These are phyloP conservation scores for Alloascoidea hylecoeti DNA, from an alignment of 805 yeast genomes.

Conservation along the genomic window DNA sequence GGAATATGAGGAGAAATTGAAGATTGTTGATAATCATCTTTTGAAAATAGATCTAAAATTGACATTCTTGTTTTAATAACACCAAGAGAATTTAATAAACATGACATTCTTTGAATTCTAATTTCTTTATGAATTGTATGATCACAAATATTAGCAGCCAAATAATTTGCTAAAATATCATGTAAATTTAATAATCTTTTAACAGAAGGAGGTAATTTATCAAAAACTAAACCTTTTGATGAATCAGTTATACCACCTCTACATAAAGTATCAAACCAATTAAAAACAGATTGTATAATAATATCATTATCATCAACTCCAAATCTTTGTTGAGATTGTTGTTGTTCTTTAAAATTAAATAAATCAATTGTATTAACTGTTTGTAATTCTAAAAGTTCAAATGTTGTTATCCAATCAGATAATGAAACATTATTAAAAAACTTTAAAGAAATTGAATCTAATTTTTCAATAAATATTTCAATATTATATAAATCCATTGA, in stretches of 20 bases:
- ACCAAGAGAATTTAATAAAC: slow-evolving; percentile 51
- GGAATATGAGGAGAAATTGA: slow-evolving; percentile 46
- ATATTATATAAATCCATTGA: slow-evolving; percentile 25
- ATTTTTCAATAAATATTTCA: slow-evolving; percentile 43
- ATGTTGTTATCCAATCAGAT: slow-evolving; percentile 69
- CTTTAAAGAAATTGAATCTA: slow-evolving; percentile 48
- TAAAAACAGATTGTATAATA: slow-evolving; percentile 51
- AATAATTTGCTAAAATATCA: slow-evolving; percentile 45
- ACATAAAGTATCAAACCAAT: slow-evolving; percentile 49
- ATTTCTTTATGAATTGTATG: slow-evolving; percentile 38
- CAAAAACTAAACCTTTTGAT: slow-evolving; percentile 25
- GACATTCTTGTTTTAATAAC: slow-evolving; percentile 58
- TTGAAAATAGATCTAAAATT: slow-evolving; percentile 30
- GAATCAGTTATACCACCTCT: slow-evolving; percentile 24
- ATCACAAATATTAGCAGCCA: slow-evolving; percentile 53
- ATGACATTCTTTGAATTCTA: slow-evolving; percentile 55
- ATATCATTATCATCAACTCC: too few relatives aligned
- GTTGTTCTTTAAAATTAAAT: slow-evolving; percentile 42
- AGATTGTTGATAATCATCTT: slow-evolving; percentile 12
- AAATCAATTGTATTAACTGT: slow-evolving; percentile 44
- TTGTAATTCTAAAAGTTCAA: slow-evolving; percentile 60
- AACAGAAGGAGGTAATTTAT: slow-evolving; percentile 55
- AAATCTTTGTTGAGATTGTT: too few relatives aligned
- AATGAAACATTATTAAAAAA: slow-evolving; percentile 42
- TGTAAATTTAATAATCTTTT: slow-evolving; percentile 54